phyloP scores from a whole-genome alignment of 352 stramenopile species.

The Pythium coloratum region DNA sequence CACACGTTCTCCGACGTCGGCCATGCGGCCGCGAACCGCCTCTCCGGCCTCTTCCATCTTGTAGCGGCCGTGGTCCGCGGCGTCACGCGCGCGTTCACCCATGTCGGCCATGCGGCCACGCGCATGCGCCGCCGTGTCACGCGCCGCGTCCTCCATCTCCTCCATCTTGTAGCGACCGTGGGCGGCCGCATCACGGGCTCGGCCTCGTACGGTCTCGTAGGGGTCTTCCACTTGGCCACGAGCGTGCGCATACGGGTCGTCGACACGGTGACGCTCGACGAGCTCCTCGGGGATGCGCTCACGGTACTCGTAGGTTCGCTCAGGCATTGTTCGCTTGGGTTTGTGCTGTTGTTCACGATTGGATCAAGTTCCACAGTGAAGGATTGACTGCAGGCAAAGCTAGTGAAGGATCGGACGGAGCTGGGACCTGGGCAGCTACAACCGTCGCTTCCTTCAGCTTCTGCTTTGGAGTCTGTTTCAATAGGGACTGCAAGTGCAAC shows the following conservation, averaged over 20 bases:
- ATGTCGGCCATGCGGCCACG: background rate
- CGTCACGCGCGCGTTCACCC: background rate
- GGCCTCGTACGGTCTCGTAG: constrained; percentile 18
- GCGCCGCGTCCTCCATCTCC: background rate
- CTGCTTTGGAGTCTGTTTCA: background rate
- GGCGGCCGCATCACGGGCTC: constrained; percentile 36
- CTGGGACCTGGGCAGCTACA: background rate
- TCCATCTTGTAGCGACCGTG: constrained; percentile 43
- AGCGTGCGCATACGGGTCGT: constrained; percentile 25
- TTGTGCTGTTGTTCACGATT: constrained; percentile 1
- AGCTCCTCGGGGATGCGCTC: constrained; percentile 27
- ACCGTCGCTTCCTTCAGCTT: background rate
- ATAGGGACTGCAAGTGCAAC: background rate
- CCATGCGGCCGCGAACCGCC: constrained; percentile 30
- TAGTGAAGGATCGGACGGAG: too few species aligned
- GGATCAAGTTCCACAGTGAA: background rate
- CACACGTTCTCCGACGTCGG: constrained; percentile 26
- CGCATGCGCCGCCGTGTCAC: background rate
- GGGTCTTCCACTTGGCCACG: constrained; percentile 25
- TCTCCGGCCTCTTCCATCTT: constrained; percentile 39
- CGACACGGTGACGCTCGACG: constrained; percentile 17
- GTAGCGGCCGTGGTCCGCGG: background rate
- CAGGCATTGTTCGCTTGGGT: constrained; percentile 8
- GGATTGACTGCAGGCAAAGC: background rate
- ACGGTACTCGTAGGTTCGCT: constrained; percentile 24